These are phyloP conservation scores for Candida manassasensis DNA, from an alignment of 805 yeast genomes.

Conservation along the genomic window DNA sequence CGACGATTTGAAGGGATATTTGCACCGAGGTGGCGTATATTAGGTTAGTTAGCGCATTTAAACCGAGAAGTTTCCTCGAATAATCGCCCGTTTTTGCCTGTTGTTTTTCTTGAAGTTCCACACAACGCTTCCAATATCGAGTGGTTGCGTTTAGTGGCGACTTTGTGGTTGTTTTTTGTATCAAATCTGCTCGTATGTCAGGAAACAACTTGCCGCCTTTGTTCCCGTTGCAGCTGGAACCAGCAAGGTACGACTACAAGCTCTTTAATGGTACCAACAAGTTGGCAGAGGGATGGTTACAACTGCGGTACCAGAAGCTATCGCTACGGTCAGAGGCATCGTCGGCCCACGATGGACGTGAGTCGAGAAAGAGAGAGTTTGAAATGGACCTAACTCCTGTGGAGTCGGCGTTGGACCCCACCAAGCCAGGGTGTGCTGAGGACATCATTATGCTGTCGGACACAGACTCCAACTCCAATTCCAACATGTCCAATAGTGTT, in stretches of 20 bases:
- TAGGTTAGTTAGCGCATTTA: background rate
- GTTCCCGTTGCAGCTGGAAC: conserved; percentile 29
- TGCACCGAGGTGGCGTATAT: background rate
- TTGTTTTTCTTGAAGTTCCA: too few relatives aligned
- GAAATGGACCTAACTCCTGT: conserved; percentile 2
- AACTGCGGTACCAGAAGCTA: conserved; percentile 23
- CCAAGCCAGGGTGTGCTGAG: conserved; percentile 16
- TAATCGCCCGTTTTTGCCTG: background rate
- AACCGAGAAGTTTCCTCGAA: background rate
- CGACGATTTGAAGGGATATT: background rate
- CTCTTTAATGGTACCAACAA: conserved; percentile 26
- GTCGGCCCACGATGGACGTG: conserved; percentile 4
- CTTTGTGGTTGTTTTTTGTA: background rate
- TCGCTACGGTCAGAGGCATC: conserved; percentile 10
- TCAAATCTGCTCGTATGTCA: background rate
- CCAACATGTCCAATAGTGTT: conserved; percentile 1
- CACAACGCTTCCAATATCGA: too few relatives aligned
- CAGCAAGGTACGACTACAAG: conserved; percentile 28
- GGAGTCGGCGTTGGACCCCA: background rate
- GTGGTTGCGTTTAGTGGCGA: background rate
- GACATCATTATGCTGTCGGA: conserved; percentile 36
- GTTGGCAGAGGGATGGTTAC: conserved; percentile 29
- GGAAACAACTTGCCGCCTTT: conserved; percentile 20
- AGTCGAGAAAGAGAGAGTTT: conserved; percentile 4
- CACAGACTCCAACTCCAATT: conserved; percentile 19